phyloP scores from a whole-genome alignment of 1,284 basidiomycete genomes.

The Trichosporon inkin region DNA sequence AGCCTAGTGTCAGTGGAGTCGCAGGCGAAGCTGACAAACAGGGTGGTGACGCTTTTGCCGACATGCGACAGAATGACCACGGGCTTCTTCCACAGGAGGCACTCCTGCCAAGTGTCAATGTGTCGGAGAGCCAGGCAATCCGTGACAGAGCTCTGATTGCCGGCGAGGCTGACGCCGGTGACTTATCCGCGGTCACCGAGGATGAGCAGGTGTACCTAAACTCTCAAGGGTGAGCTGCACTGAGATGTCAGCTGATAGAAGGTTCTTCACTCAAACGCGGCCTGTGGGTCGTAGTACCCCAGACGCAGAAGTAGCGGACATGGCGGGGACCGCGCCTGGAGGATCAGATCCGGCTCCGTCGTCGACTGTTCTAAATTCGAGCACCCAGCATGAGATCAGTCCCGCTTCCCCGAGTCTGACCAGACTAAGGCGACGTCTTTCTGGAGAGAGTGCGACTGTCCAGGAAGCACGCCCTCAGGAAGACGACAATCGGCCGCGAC shows the following conservation, averaged over 20 bases:
- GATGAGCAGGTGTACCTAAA: slow-evolving; percentile 38
- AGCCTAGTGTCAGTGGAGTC: not conserved
- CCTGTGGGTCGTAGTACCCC: slow-evolving; percentile 19
- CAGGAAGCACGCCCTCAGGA: not conserved
- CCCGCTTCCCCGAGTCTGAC: not conserved
- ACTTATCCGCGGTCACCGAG: slow-evolving; percentile 12
- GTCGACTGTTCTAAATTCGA: slow-evolving; percentile 2
- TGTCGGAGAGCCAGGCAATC: slow-evolving; percentile 41
- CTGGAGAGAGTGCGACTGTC: not conserved
- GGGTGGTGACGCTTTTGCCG: slow-evolving; percentile 33
- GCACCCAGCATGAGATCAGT: not conserved
- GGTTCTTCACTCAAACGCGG: slow-evolving; percentile 45
- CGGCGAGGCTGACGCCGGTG: slow-evolving; percentile 31
- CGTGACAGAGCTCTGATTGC: slow-evolving; percentile 43
- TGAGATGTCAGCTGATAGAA: slow-evolving; percentile 10
- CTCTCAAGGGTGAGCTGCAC: slow-evolving; percentile 34
- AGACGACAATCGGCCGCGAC: not conserved
- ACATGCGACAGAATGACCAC: slow-evolving; percentile 25
- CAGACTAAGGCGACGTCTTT: not conserved
- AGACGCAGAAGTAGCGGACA: not conserved
- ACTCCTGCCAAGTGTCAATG: slow-evolving; percentile 32
- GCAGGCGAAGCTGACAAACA: not conserved
- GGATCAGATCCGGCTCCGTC: not conserved
- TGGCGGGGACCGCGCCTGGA: too few relatives aligned
- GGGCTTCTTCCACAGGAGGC: slow-evolving; percentile 29